Evolutionary conservation across 2,329 filamentous ascomycete species (phyloP), one percentile per base, ranked within the genome.

Genomic region (Neofusicoccum parvum): DNA sequence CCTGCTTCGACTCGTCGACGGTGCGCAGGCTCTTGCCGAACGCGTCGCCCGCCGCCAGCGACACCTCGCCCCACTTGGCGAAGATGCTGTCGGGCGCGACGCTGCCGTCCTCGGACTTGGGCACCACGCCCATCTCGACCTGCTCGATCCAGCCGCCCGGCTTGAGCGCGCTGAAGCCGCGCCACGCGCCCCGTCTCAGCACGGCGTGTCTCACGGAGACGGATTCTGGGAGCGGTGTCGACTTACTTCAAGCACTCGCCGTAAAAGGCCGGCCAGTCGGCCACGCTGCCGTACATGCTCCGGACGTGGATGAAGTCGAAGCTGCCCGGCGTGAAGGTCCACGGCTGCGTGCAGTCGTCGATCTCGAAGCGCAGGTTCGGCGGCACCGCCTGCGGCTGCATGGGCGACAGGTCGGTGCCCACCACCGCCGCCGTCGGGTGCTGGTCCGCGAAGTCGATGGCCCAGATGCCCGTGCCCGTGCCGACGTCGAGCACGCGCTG

Each of bases 311-410:
- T 71, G 49, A 72, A 69, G 53, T 73, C 72, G 43, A 72, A 71
- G 41, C 66, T 68, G 1, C 69, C 62, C 34, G 67, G 68, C 17
- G 68, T 69, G 59, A 72, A 73, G 1, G 70, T 66, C 76, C 76
- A 78, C 6, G 72, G 71, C 4, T 73, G 68, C n/a, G 73, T 72
- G 72, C 82, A 70, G 76, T 81, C 70, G 81, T 84, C 79, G 81
- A 89, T 82, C 65, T 82, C 78, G 68, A 83, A 83, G 20, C 72
- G 69, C 67, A 77, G 78, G 69, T 83, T 83, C 3, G 80, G 77
- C 0, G 81, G 81, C 0, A 83, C 78, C 75, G 79, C 80, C 78
- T 76, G 51, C 80, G 79, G 7, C 78, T 80, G 17, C 78, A 76
- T 62, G 73, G 82, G 81, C 0, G 79, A 81, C 45, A 84, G 78